Conservation (phyloP, 352 stramenopile species). For the Globisporangium okanoganense region DNA sequence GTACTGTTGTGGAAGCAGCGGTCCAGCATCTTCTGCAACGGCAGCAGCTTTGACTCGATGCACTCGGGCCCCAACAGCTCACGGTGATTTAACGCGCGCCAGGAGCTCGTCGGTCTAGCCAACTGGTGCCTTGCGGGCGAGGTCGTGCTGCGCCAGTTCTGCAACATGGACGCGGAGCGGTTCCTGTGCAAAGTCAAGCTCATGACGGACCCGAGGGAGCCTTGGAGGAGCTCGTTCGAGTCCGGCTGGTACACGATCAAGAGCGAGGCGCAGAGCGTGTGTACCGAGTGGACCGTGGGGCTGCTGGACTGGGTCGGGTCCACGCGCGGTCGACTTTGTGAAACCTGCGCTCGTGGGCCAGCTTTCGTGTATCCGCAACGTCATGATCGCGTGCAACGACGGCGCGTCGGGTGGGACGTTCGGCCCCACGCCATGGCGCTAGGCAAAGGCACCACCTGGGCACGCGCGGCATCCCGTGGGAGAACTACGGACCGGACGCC, state of each 20-base stretch:
- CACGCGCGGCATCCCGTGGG: neutral
- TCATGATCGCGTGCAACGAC: conserved; percentile 1
- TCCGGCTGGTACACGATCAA: neutral
- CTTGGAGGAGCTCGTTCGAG: neutral
- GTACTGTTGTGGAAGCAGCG: too few species aligned
- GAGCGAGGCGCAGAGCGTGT: neutral
- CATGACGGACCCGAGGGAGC: neutral
- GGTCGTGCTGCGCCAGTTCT: neutral
- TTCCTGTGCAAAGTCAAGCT: conserved; percentile 1
- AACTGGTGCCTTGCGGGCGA: conserved; percentile 1
- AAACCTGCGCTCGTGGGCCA: neutral
- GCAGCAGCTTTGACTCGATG: conserved; percentile 2
- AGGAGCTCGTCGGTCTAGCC: neutral
- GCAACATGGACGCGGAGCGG: neutral
- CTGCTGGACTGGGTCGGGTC: neutral
- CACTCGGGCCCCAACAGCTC: neutral
- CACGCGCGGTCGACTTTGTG: neutral
- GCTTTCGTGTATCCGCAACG: neutral
- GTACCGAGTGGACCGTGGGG: neutral
- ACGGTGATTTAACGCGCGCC: neutral
- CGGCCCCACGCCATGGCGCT: neutral
- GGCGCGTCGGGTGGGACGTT: neutral
- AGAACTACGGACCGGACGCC: conserved; percentile 7
- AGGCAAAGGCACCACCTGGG: conserved; percentile 4
- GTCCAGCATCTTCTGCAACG: conserved; percentile 1